phyloP scores from a whole-genome alignment of 2,329 filamentous ascomycete species.

The Fusarium keratoplasticum region DNA sequence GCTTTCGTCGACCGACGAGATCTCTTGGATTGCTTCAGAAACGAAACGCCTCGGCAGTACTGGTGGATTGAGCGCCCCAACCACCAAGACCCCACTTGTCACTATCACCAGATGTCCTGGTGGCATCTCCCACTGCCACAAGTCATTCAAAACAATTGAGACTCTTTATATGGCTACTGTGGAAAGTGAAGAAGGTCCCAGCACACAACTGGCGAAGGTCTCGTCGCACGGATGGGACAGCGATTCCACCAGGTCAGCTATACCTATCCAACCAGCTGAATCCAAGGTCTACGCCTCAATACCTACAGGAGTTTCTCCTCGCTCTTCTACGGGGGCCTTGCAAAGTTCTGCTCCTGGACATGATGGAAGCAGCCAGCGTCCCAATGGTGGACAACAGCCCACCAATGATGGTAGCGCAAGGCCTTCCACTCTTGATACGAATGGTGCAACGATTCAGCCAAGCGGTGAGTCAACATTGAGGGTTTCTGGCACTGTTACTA shows the following conservation, averaged over 20 bases:
- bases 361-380: background rate
- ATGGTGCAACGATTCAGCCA: background rate
- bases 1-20: background rate
- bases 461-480: background rate
- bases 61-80: background rate
- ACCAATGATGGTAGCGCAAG: background rate
- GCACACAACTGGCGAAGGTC: background rate
- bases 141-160: background rate
- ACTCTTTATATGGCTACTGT: background rate
- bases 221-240: background rate
- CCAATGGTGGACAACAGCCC: background rate
- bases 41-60: background rate
- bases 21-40: background rate
- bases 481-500: background rate
- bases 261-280: background rate
- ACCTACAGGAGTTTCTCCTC: background rate
- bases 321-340: background rate
- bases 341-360: background rate
- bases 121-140: background rate
- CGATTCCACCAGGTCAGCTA: background rate
- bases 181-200: background rate
- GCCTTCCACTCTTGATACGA: background rate
- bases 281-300: background rate
- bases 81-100: background rate
- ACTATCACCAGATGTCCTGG: background rate